A percentile compares a stretch with the other conserved stretches of the same genome.
phyloP scores from a whole-genome alignment of 768 basidiomycete genomes.

The Suillus alpinus region DNA sequence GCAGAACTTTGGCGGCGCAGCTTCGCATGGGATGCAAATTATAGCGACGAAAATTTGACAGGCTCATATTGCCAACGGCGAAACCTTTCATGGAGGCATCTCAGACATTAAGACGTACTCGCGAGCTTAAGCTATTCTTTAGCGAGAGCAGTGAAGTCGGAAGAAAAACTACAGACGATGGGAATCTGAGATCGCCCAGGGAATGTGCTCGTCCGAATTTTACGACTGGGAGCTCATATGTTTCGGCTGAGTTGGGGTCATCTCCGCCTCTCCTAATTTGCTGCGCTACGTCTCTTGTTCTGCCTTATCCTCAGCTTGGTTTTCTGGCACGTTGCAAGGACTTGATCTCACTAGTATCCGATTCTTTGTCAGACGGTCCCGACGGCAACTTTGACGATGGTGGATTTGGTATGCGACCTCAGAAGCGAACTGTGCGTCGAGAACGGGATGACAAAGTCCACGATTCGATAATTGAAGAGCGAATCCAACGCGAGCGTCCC shows the following conservation, averaged over 20 bases:
- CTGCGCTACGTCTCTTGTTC: conserved; percentile 47
- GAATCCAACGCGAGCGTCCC: conserved; percentile 89
- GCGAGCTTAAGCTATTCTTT: conserved; percentile 48
- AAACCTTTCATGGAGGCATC: conserved; percentile 22
- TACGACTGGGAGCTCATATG: not conserved
- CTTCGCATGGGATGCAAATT: conserved; percentile 41
- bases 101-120: conserved; percentile 33
- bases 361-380: conserved; percentile 61
- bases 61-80: conserved; percentile 22
- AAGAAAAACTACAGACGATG: conserved; percentile 3
- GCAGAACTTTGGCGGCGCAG: conserved; percentile 32
- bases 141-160: conserved; percentile 45
- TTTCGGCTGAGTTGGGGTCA: conserved; percentile 5
- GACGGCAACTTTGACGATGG: conserved; percentile 57
- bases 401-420: conserved; percentile 38
- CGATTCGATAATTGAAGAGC: conserved; percentile 90
- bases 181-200: conserved; percentile 11
- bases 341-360: conserved; percentile 37
- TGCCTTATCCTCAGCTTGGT: conserved; percentile 39
- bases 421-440: conserved; percentile 56
- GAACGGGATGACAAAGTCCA: conserved; percentile 88
- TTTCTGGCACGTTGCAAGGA: conserved; percentile 45
- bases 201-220: conserved; percentile 25
- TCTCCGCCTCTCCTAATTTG: conserved; percentile 4
- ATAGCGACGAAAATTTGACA: conserved; percentile 51